Evolutionary conservation across 1,284 basidiomycete genomes (phyloP), one percentile per base, ranked within the genome.

Genomic region (Neotropicomus parvogracilis): DNA sequence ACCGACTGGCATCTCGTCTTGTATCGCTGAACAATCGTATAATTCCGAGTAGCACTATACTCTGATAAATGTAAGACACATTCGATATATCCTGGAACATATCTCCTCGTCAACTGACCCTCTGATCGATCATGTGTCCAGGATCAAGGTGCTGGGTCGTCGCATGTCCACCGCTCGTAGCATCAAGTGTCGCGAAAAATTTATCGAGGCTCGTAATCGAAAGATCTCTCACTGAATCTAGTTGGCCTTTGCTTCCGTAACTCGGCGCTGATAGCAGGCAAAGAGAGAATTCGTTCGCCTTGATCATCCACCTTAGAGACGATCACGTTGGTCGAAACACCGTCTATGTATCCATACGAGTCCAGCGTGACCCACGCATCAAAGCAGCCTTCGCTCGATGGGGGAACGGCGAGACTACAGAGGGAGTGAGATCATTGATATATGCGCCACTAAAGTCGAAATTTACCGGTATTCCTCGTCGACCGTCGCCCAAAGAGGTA

Each of bases 261-360:
- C 27, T 40, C 28, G 3, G 31, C n/a, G 17, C 57, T 27, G 2
- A 54, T 39, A 7, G 48, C 58, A 38, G 58, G 62, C 2, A 62
- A 44, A 29, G 48, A 42, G 21, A 60, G 45, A 40, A 50, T 32
- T 0, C 11, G 46, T 42, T 55, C 41, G 3, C 40, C 46, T 1
- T 31, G 37, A 17, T 29, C 0, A 21, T 14, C 45, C 21, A 2
- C 46, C 27, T 36, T n/a, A 11, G 38, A 54, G 21, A 50, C 21
- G 29, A 61, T 43, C 21, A 61, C 37, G 32, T 60, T 63, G 35
- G 52, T 56, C 16, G 60, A 60, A 20, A 54, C 40, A 3, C 62
- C 60, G 8, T 63, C 46, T 13, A 64, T 40, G 43, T 61, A 60
- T n/a, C 59, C 59, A 42, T 62, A 61, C 17, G 2, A 12, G 27